Evolutionary conservation across 176 grass and related monocot genomes (phyloP).

Genomic region (Aegilops tauschii): DNA sequence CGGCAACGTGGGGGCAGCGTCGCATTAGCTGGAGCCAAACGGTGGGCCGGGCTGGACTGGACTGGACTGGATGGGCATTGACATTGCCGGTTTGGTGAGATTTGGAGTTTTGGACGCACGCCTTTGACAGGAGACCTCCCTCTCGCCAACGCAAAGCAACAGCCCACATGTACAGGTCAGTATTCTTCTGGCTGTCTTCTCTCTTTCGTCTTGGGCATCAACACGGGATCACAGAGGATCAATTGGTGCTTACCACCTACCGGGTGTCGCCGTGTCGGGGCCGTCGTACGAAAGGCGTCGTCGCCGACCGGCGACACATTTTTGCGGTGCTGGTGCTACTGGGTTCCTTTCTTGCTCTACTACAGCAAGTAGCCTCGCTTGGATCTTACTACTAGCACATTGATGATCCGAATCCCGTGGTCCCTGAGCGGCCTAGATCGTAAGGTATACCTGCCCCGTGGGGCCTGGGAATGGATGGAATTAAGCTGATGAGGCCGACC

Average conservation of each 20-base stretch:
- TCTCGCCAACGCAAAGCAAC: slow-evolving; percentile 3
- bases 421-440: slow-evolving; percentile 21
- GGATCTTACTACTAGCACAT: background rate
- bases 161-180: slow-evolving; percentile 27
- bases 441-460: slow-evolving; percentile 16
- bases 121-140: slow-evolving; percentile 31
- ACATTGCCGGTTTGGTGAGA: background rate
- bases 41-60: background rate
- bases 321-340: background rate
- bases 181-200: slow-evolving; percentile 29
- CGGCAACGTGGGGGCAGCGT: background rate
- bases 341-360: background rate
- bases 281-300: background rate
- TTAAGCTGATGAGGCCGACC: background rate
- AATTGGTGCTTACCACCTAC: background rate
- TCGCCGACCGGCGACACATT: background rate
- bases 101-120: slow-evolving; percentile 33
- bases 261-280: background rate
- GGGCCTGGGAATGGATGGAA: background rate
- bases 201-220: background rate
- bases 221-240: background rate
- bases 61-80: slow-evolving; percentile 20
- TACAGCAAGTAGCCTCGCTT: background rate
- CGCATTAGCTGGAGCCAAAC: background rate
- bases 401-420: background rate